phyloP scores from a whole-genome alignment of 1,284 basidiomycete genomes.

The Cryptococcus jaspeensis region DNA sequence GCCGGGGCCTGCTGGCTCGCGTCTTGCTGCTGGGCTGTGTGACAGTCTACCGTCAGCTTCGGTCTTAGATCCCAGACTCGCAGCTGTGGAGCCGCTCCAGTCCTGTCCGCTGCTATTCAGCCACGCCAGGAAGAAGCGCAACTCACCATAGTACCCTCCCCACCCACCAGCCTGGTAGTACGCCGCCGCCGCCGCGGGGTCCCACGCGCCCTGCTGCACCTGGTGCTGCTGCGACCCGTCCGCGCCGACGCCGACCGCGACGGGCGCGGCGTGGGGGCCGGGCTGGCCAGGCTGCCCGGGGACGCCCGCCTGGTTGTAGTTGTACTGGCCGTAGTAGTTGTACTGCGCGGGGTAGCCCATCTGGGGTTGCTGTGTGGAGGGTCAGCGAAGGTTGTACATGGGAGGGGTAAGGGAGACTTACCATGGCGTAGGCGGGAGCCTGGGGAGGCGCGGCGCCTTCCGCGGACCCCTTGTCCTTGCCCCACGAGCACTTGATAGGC shows the following conservation, averaged over 20 bases:
- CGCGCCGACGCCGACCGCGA: constrained; percentile 1
- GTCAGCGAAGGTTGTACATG: background rate
- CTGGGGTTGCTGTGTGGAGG: constrained; percentile 15
- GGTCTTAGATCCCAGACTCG: no score
- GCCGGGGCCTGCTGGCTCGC: no score
- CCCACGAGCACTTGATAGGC: constrained; percentile 97
- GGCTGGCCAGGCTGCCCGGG: constrained; percentile 44
- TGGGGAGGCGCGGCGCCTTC: constrained; percentile 15
- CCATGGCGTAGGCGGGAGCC: constrained; percentile 20
- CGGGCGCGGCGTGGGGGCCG: constrained; percentile 13
- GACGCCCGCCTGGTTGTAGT: constrained; percentile 37
- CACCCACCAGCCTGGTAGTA: constrained; percentile 44
- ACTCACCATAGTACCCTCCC: constrained; percentile 47
- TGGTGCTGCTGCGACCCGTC: constrained; percentile 11
- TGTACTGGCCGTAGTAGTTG: constrained; percentile 46
- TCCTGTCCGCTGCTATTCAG: no score
- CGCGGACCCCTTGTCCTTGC: constrained; percentile 70
- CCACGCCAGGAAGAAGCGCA: no score
- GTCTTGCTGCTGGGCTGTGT: no score
- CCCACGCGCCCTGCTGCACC: constrained; percentile 31
- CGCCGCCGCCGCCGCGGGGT: constrained; percentile 35
- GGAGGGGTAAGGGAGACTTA: constrained; percentile 10
- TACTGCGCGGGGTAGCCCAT: constrained; percentile 36
- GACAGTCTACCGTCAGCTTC: no score
- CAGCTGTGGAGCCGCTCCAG: no score